These are phyloP conservation scores for Cytidiella melzeri DNA, from an alignment of 768 basidiomycete species.

Conservation along the genomic window DNA sequence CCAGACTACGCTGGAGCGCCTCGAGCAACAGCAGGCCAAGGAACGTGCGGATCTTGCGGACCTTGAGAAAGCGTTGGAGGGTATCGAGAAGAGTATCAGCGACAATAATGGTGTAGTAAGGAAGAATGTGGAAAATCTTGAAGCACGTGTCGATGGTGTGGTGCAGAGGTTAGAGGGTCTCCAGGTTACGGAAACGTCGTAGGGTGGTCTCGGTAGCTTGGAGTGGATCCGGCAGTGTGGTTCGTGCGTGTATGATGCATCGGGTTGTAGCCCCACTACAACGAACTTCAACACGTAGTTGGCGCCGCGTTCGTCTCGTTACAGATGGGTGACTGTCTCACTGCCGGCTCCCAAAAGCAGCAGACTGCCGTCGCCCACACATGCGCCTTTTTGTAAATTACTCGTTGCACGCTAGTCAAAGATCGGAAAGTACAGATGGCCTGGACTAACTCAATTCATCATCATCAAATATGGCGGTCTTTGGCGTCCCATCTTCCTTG, in stretches of 20 bases:
- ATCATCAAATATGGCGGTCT: conserved; percentile 73
- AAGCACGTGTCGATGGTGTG: conserved; percentile 47
- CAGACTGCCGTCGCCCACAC: too few relatives aligned
- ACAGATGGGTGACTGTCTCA: too few relatives aligned
- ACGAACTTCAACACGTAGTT: too few relatives aligned
- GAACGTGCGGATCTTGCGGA: conserved; percentile 59
- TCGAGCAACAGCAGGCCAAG: conserved; percentile 71
- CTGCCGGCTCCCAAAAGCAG: too few relatives aligned
- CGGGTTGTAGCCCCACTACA: too few relatives aligned
- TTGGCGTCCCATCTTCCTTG: conserved; percentile 57
- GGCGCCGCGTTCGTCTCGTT: too few relatives aligned
- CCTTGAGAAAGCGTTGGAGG: conserved; percentile 58
- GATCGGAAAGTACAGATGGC: conserved; percentile 7
- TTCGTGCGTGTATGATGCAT: too few relatives aligned
- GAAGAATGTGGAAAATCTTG: conserved; percentile 69
- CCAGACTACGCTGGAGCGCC: conserved; percentile 50
- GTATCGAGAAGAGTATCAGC: conserved; percentile 70
- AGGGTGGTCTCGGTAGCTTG: too few relatives aligned
- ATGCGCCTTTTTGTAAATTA: too few relatives aligned
- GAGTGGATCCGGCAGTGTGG: too few relatives aligned
- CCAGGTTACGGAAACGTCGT: too few relatives aligned
- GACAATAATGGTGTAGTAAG: conserved; percentile 68
- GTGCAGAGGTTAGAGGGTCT: conserved; percentile 37
- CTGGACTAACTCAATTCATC: conserved; percentile 38
- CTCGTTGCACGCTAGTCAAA: too few relatives aligned